phyloP scores from a whole-genome alignment of 2,329 filamentous ascomycete species.

The Talaromyces sp. region DNA sequence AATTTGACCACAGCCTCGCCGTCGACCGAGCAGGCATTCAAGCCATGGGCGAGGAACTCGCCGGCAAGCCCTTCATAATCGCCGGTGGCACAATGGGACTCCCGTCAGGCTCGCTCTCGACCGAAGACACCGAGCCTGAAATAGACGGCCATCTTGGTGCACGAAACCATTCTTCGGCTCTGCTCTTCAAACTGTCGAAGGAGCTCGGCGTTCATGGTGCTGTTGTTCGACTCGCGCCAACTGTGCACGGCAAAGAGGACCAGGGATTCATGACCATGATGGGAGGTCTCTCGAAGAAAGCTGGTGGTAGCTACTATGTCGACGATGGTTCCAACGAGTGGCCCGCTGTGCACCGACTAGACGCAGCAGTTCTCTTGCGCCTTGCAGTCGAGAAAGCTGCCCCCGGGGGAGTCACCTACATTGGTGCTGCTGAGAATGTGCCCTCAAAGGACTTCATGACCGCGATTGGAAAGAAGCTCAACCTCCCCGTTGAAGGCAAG shows the following conservation, averaged over 20 bases:
- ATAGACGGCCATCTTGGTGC: slow-evolving; percentile 22
- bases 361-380: slow-evolving; percentile 41
- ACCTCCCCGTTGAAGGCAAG: slow-evolving; percentile 33
- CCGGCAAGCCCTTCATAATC: slow-evolving; percentile 38
- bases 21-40: slow-evolving; percentile 38
- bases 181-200: slow-evolving; percentile 27
- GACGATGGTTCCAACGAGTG: slow-evolving; percentile 39
- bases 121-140: slow-evolving; percentile 32
- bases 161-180: slow-evolving; percentile 25
- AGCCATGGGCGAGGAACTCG: slow-evolving; percentile 37
- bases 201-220: slow-evolving; percentile 33
- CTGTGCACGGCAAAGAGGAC: slow-evolving; percentile 39
- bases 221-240: slow-evolving; percentile 43
- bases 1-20: slow-evolving; percentile 29
- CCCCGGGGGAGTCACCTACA: slow-evolving; percentile 40
- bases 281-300: slow-evolving; percentile 29
- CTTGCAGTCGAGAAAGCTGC: slow-evolving; percentile 41
- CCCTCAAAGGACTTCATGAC: slow-evolving; percentile 37
- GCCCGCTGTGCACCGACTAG: slow-evolving; percentile 39
- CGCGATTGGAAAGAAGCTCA: slow-evolving; percentile 37
- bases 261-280: slow-evolving; percentile 33
- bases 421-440: slow-evolving; percentile 38
- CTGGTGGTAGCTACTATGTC: slow-evolving; percentile 36
- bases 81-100: slow-evolving; percentile 39
- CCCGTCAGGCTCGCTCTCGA: slow-evolving; percentile 27